Evolutionary conservation across 345 rosid species (phyloP).

Genomic region (Syzygium aqueum): DNA sequence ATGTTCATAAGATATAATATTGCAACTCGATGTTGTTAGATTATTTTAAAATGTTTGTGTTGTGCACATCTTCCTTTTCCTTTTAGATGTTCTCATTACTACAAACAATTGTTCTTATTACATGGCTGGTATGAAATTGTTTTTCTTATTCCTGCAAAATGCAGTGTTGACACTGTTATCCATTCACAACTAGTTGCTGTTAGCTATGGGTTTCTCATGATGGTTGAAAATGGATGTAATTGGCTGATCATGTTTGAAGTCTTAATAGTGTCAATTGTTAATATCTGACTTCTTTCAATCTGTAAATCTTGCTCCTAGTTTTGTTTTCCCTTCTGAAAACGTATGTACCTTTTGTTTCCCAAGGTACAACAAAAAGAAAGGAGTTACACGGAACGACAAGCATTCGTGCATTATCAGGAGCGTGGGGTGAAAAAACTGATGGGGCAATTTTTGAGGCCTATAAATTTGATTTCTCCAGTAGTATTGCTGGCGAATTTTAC

Average conservation of each 20-base stretch:
- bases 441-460: slow-evolving; percentile 58
- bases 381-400: slow-evolving; percentile 70
- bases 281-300: not conserved
- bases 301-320: not conserved
- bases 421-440: slow-evolving; percentile 51
- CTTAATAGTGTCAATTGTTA: not conserved
- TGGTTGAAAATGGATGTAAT: not conserved
- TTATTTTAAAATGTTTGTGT: not conserved
- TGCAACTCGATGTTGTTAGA: not conserved
- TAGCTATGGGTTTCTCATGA: not conserved
- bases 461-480: slow-evolving; percentile 55
- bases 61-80: not conserved
- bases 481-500: slow-evolving; percentile 25
- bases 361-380: slow-evolving; percentile 82
- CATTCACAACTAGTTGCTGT: not conserved
- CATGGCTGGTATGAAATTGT: not conserved
- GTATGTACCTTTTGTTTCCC: not conserved
- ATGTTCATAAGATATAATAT: not conserved
- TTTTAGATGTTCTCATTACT: not conserved
- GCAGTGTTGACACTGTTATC: not conserved
- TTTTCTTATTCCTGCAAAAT: not conserved
- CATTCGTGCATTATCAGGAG: slow-evolving; percentile 57
- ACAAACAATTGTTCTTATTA: not conserved
- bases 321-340: slow-evolving; percentile 1
- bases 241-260: not conserved